phyloP scores from a whole-genome alignment of 495 filamentous ascomycete genomes.

The Penicillium coprophilum region DNA sequence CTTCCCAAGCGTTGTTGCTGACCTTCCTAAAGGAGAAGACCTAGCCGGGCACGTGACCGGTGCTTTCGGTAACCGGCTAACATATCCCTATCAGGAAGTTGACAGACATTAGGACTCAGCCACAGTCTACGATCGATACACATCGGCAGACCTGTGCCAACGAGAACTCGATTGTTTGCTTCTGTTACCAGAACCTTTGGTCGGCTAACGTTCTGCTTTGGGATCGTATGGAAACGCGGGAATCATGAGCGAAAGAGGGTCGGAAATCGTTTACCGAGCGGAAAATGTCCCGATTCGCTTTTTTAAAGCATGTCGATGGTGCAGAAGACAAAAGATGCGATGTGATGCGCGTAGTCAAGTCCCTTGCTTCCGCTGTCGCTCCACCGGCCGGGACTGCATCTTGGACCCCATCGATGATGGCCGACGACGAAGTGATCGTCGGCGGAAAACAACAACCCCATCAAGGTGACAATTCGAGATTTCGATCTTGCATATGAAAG shows the following conservation, averaged over 20 bases:
- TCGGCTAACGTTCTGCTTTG: not conserved
- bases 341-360: slow-evolving; percentile 45
- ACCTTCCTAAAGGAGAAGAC: not conserved
- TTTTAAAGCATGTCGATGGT: slow-evolving; percentile 47
- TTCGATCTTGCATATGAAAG: not conserved
- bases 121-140: not conserved
- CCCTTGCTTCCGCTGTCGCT: slow-evolving; percentile 43
- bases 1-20: not conserved
- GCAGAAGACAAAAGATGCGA: slow-evolving; percentile 45
- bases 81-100: slow-evolving; percentile 1
- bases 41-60: slow-evolving; percentile 2
- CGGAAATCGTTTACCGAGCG: slow-evolving; percentile 37
- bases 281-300: slow-evolving; percentile 38
- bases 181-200: not conserved
- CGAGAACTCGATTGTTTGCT: too few relatives aligned
- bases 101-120: not conserved
- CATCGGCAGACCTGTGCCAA: not conserved
- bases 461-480: slow-evolving; percentile 18
- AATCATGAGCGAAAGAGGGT: slow-evolving; percentile 33
- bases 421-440: slow-evolving; percentile 30
- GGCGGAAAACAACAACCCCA: slow-evolving; percentile 28
- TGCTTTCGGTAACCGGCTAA: not conserved
- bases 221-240: not conserved
- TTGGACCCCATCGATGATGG: slow-evolving; percentile 40
- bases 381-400: slow-evolving; percentile 41